phyloP scores from a whole-genome alignment of 2,329 filamentous ascomycete species.

The Hypoxylon sp. region DNA sequence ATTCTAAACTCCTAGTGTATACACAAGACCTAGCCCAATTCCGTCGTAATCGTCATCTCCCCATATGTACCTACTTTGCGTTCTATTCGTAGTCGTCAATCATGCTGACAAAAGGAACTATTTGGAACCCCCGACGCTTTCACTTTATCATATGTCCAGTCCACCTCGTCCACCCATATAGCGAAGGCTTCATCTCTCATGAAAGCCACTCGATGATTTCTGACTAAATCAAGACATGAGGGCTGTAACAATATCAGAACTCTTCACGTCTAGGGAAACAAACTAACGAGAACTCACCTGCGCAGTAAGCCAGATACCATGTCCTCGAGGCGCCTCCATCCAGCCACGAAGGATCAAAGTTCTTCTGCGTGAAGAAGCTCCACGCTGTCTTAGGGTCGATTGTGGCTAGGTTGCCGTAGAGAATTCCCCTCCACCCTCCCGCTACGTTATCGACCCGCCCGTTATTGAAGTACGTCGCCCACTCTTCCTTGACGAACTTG shows the following conservation, averaged over 20 bases:
- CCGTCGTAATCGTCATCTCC: slow-evolving; percentile 1
- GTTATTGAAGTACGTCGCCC: slow-evolving; percentile 80
- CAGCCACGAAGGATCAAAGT: slow-evolving; percentile 76
- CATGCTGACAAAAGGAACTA: slow-evolving; percentile 20
- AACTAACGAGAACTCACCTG: slow-evolving; percentile 65
- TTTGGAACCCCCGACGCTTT: slow-evolving; percentile 9
- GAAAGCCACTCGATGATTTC: slow-evolving; percentile 7
- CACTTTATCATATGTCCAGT: slow-evolving; percentile 35
- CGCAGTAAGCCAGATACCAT: slow-evolving; percentile 85
- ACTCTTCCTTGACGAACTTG: slow-evolving; percentile 84
- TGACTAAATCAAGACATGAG: slow-evolving; percentile 42
- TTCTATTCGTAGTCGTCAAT: slow-evolving; percentile 24
- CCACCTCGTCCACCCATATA: slow-evolving; percentile 7
- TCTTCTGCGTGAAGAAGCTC: slow-evolving; percentile 75
- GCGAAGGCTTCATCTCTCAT: slow-evolving; percentile 6
- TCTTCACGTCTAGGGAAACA: neutral
- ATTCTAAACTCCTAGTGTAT: slow-evolving; percentile 12
- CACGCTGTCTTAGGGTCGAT: slow-evolving; percentile 77
- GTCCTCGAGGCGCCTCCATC: slow-evolving; percentile 87
- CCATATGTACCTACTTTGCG: neutral
- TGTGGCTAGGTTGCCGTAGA: slow-evolving; percentile 85
- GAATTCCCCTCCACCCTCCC: slow-evolving; percentile 86
- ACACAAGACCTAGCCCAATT: slow-evolving; percentile 1
- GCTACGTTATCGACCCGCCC: slow-evolving; percentile 72
- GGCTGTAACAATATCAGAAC: slow-evolving; percentile 38